A percentile compares a stretch with the other conserved stretches of the same genome.
phyloP scores from a whole-genome alignment of 192 early-diverging fungal species.

The Coemansia sp. region DNA sequence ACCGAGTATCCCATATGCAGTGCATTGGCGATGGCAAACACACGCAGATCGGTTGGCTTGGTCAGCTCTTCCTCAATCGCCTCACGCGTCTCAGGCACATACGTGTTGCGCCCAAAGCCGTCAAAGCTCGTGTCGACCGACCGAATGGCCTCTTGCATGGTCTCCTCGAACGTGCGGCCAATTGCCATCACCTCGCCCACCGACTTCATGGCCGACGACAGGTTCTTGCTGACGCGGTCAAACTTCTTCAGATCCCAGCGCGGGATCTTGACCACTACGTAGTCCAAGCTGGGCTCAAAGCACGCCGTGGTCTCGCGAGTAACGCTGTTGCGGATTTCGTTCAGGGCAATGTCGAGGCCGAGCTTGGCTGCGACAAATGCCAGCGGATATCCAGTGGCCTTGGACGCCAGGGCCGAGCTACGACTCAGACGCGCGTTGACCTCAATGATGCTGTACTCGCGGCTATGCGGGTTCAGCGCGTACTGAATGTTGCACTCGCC shows the following conservation, averaged over 20 bases:
- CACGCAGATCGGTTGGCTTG: constrained; percentile 88
- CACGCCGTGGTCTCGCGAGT: constrained; percentile 95
- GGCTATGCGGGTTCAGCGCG: constrained; percentile 88
- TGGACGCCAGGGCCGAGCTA: constrained; percentile 90
- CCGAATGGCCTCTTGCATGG: constrained; percentile 93
- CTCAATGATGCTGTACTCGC: constrained; percentile 98
- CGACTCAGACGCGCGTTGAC: constrained; percentile 96
- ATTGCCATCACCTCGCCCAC: constrained; percentile 99
- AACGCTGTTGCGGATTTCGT: constrained; percentile 91
- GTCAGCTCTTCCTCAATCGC: constrained; percentile 86
- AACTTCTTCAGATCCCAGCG: constrained; percentile 97
- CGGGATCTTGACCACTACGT: constrained; percentile 81
- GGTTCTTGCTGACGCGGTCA: constrained; percentile 83
- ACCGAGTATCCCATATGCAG: constrained; percentile 91
- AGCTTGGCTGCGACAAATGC: constrained; percentile 98
- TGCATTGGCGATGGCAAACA: constrained; percentile 97
- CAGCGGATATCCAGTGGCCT: constrained; percentile 97
- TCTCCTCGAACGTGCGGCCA: constrained; percentile 96
- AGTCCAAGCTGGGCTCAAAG: constrained; percentile 97
- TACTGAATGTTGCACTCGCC: constrained; percentile 99
- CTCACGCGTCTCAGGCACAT: constrained; percentile 57
- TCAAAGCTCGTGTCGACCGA: constrained; percentile 84
- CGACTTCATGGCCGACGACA: constrained; percentile 93
- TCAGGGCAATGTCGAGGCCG: constrained; percentile 87
- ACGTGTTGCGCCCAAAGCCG: constrained; percentile 77